Evolutionary conservation across 805 yeast species (phyloP).

Genomic region (Teunomyces aglyptinius): DNA sequence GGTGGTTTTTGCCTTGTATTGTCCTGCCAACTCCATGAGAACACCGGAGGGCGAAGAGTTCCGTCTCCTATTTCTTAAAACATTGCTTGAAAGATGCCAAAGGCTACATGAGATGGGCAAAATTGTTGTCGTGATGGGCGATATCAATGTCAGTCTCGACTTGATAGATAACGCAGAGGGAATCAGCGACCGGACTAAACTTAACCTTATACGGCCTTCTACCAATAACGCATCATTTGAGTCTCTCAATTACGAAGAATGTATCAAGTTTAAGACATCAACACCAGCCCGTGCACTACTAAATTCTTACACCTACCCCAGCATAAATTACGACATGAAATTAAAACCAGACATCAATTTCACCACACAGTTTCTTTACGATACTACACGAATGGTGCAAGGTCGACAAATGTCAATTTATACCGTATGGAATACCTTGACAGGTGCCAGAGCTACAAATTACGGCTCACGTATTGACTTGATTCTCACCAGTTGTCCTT

Average conservation of each 20-base stretch:
- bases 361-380: constrained; percentile 44
- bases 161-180: constrained; percentile 79
- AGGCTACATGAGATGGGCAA: constrained; percentile 54
- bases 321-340: constrained; percentile 10
- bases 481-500: constrained; percentile 49
- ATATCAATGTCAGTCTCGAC: constrained; percentile 78
- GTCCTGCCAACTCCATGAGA: constrained; percentile 86
- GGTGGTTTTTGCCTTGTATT: constrained; percentile 68
- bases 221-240: constrained; percentile 20
- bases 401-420: constrained; percentile 65
- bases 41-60: constrained; percentile 64
- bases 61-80: constrained; percentile 55
- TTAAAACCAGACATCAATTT: neutral
- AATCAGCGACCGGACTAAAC: constrained; percentile 45
- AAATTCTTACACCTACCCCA: constrained; percentile 26
- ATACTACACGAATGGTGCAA: constrained; percentile 56
- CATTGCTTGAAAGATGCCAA: constrained; percentile 60
- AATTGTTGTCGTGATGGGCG: constrained; percentile 80
- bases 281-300: constrained; percentile 28
- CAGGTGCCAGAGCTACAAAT: constrained; percentile 74
- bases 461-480: constrained; percentile 88
- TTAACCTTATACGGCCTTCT: constrained; percentile 23
- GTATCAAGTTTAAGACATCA: constrained; percentile 35
- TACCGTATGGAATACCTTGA: constrained; percentile 88
- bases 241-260: constrained; percentile 21